Base-by-base conservation (phyloP, 139 green algal species). In the Edaphochlamys debaryana region DNA sequence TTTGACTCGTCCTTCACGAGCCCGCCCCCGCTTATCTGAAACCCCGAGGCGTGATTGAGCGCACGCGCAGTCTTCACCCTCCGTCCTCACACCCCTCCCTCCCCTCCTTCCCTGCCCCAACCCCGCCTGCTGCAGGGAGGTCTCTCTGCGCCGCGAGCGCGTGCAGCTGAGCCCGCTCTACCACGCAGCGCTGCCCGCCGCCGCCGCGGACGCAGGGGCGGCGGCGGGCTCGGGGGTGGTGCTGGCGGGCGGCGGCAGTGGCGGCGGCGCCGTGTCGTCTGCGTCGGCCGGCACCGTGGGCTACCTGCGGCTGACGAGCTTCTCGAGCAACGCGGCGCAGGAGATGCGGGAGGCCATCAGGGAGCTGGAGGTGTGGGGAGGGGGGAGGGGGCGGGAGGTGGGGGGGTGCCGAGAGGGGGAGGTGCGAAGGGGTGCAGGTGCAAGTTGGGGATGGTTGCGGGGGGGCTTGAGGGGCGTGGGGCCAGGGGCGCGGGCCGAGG, bases 261-360 rank as follows among this genome's bases (percentile, higher is more conserved):
- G 62, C 58, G 78, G 34, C 60, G 79, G 67, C 38, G 54, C 32
- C 0, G 68, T 67, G 25, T 45, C 50, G 25, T 32, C 19, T 25
- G 45, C 45, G 41, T 30, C 73, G 41, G 45, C 36, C 29, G 72
- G 70, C 22, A 64, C 50, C 11, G 48, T 93, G 36, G 95, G 96
- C 62, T 99, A 99, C 86, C 88, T 99, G 69, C 89, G 94, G 36
- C 92, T 99, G 22, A 89, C 91, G 23, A 91, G 85, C 82, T 99
- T 99, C 93, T 94, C 75, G 80, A 89, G 92, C 81, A 94, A 95
- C 54, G 92, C 95, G 3, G 87, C 93, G 15, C 67, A 81, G 17
- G 96, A 96, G n/a, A 94, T 96, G 91, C 52, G 69, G 30, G 68
- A 79, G 3, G 96, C 96, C n/a, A 92, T 99, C 27, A 25, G 68